Evolutionary conservation across 1,284 basidiomycete genomes (phyloP), one percentile per base, ranked within the genome.

Genomic region (Fistulinella staudtii): DNA sequence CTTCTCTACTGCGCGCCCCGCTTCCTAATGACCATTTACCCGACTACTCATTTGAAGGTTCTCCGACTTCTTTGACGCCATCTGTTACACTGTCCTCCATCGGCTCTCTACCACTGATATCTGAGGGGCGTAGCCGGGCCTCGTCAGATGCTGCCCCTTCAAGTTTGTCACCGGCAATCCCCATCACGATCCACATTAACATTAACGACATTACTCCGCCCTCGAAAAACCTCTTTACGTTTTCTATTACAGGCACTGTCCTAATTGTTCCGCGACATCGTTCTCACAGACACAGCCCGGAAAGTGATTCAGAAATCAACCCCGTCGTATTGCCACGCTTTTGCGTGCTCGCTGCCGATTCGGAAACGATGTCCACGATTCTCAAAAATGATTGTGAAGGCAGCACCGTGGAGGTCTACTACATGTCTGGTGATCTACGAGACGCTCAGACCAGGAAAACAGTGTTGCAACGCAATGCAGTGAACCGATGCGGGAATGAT

Each of bases 11-110:
- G 25, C 78, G 84, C 17, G 82, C 79, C 2, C 82, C 86, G 11
- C 67, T 89, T 6, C 86, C 87, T 3, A 71, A 66, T 23, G 75
- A 77, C 27, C 73, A 73, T 47, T 67, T 80, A 33, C 71, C 73
- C 1, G 85, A 89, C 29, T 86, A 83, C 57, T 88, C 85, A 7
- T 86, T 87, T 51, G 86, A 89, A 55, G 73, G 71, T 29, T 76
- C 79, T 22, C 69, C 71, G 4, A 69, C 72, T 7, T 64, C 65
- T 13, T 70, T 75, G 10, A 76, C 77, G 8, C 73, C 75, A 3
- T 68, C 74, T 5, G 73, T 67, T 14, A 72, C 71, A 3, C 55
- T 78, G 8, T 82, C 82, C 7, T 81, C 80, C 5, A 61, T 82
- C 22, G 69, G 74, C 23, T 82, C 80, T 5, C 58, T 82, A 11